These are phyloP conservation scores for Eucalyptus curtisii DNA, from an alignment of 345 rosid species.

Conservation along the genomic window DNA sequence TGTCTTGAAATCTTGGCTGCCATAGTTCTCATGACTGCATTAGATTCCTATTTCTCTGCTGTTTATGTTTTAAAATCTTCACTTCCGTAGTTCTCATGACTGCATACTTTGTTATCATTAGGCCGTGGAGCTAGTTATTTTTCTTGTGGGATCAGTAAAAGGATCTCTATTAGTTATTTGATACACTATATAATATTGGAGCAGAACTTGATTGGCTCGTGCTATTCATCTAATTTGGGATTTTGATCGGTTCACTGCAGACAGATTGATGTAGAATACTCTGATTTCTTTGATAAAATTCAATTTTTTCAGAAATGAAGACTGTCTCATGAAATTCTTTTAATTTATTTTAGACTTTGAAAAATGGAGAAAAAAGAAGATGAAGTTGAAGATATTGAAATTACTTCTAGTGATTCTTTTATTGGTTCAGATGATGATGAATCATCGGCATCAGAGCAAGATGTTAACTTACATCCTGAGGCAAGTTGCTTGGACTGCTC, in stretches of 20 bases:
- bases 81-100: not conserved
- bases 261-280: not conserved
- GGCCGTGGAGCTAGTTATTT: not conserved
- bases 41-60: not conserved
- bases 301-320: not conserved
- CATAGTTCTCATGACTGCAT: not conserved
- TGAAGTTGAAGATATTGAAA: not conserved
- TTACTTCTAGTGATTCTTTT: slow-evolving; percentile 41
- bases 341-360: not conserved
- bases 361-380: slow-evolving; percentile 20
- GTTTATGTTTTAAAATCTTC: not conserved
- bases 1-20: not conserved
- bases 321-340: not conserved
- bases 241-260: not conserved
- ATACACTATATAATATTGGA: not conserved
- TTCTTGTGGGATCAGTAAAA: not conserved
- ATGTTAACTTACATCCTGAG: slow-evolving; percentile 48
- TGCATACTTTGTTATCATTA: not conserved
- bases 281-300: not conserved
- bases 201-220: not conserved
- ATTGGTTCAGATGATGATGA: slow-evolving; percentile 48
- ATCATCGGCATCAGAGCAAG: slow-evolving; percentile 31
- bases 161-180: not conserved
- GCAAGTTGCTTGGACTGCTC: slow-evolving; percentile 18
- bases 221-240: not conserved